phyloP scores from a whole-genome alignment of 805 yeast genomes.

The Lipomyces chichibuensis region DNA sequence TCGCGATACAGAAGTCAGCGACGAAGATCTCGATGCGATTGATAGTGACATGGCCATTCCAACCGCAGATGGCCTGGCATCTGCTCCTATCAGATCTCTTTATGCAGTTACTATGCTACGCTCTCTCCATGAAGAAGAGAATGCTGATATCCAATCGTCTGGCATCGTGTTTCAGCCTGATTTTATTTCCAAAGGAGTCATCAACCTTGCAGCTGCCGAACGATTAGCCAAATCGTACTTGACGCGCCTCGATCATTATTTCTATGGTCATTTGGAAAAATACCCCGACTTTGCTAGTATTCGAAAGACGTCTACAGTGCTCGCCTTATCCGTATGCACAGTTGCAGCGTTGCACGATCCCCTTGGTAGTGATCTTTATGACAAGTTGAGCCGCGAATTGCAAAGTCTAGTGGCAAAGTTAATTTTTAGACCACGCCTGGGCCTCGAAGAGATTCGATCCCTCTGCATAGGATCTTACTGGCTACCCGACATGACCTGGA shows the following conservation, averaged over 20 bases:
- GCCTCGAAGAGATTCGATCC: constrained; percentile 24
- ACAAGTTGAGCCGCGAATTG: constrained; percentile 22
- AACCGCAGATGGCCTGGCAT: constrained; percentile 29
- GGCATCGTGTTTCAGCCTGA: constrained; percentile 29
- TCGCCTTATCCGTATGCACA: constrained; percentile 22
- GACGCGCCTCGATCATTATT: constrained; percentile 23
- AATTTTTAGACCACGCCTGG: constrained; percentile 26
- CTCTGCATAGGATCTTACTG: constrained; percentile 29
- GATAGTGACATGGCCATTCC: too few relatives aligned
- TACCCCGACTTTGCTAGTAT: constrained; percentile 20
- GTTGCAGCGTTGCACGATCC: constrained; percentile 32
- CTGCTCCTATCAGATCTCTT: constrained; percentile 28
- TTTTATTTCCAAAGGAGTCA: constrained; percentile 26
- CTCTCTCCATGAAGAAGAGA: neutral
- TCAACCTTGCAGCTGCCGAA: constrained; percentile 25
- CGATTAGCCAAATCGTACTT: constrained; percentile 21
- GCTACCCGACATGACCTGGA: constrained; percentile 31
- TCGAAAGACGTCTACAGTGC: constrained; percentile 18
- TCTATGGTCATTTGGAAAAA: constrained; percentile 25
- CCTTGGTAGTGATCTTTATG: constrained; percentile 25
- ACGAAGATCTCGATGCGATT: too few relatives aligned
- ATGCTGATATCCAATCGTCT: constrained; percentile 16
- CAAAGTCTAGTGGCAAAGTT: constrained; percentile 16
- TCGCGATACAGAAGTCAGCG: constrained; percentile 19
- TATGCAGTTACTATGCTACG: constrained; percentile 24